phyloP scores from a whole-genome alignment of 768 basidiomycete genomes.

The Daedalea quercina region DNA sequence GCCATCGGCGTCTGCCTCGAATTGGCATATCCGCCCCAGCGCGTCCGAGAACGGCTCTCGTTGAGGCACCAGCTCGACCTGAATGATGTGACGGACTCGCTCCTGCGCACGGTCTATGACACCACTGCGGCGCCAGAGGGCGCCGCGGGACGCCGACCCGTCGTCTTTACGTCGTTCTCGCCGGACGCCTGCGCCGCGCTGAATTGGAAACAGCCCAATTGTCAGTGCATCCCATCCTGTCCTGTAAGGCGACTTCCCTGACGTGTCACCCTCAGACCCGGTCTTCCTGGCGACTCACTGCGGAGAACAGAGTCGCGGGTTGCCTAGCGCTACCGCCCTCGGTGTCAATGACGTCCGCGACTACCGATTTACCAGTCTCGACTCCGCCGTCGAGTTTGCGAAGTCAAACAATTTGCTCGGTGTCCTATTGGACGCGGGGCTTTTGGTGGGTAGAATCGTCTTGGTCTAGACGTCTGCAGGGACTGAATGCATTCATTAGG shows the following conservation, averaged over 20 bases:
- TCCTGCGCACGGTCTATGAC: constrained; percentile 78
- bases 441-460: constrained; percentile 58
- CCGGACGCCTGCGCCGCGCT: constrained; percentile 85
- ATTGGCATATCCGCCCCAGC: constrained; percentile 63
- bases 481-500: constrained; percentile 32
- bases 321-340: constrained; percentile 33
- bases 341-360: constrained; percentile 38
- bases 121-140: constrained; percentile 47
- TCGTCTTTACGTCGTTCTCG: constrained; percentile 90
- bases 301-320: constrained; percentile 45
- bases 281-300: constrained; percentile 93
- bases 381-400: constrained; percentile 90
- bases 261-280: constrained; percentile 54
- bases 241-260: not conserved
- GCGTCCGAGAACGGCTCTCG: constrained; percentile 35
- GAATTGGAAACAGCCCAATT: constrained; percentile 99
- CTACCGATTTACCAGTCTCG: constrained; percentile 59
- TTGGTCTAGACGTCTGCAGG: not conserved
- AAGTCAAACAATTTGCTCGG: constrained; percentile 90
- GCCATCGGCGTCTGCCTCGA: constrained; percentile 77
- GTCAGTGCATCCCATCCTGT: constrained; percentile 38
- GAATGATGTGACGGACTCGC: constrained; percentile 78
- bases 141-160: constrained; percentile 56
- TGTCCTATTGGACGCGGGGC: constrained; percentile 78
- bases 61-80: constrained; percentile 56